A percentile compares a stretch with the other conserved stretches of the same genome.
phyloP scores from a whole-genome alignment of 139 green algal species.

The Picochlorum sp. region DNA sequence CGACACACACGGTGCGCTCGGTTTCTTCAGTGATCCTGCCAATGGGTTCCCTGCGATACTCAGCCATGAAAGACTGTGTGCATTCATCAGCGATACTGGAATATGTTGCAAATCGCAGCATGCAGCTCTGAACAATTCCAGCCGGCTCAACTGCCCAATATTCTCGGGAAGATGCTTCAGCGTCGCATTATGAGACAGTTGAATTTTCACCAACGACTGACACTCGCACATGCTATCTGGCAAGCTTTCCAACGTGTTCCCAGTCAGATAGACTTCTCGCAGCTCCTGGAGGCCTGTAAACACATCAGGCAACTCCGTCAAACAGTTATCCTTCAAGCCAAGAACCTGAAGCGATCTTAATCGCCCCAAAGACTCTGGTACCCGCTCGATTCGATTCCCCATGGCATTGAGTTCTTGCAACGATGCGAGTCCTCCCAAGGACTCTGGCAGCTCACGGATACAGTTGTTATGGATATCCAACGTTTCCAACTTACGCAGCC shows the following conservation, averaged over 20 bases:
- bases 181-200: slow-evolving; percentile 75
- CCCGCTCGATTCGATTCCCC: slow-evolving; percentile 33
- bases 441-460: slow-evolving; percentile 31
- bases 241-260: slow-evolving; percentile 20
- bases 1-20: background rate
- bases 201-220: slow-evolving; percentile 11
- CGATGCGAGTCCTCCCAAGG: slow-evolving; percentile 22
- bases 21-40: slow-evolving; percentile 20
- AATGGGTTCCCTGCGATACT: slow-evolving; percentile 64
- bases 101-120: slow-evolving; percentile 38
- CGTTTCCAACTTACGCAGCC: slow-evolving; percentile 41
- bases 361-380: slow-evolving; percentile 45
- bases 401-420: slow-evolving; percentile 45
- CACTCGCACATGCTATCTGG: slow-evolving; percentile 4
- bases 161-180: slow-evolving; percentile 35
- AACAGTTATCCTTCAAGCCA: slow-evolving; percentile 41
- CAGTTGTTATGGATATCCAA: slow-evolving; percentile 46
- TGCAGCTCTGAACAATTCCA: slow-evolving; percentile 72
- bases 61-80: slow-evolving; percentile 61
- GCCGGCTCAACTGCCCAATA: slow-evolving; percentile 40
- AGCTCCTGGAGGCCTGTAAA: slow-evolving; percentile 21
- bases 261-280: slow-evolving; percentile 30
- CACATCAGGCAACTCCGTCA: slow-evolving; percentile 15
- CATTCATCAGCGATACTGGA: slow-evolving; percentile 27
- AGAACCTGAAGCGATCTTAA: slow-evolving; percentile 32